These are phyloP conservation scores for Pichia manshurica DNA, from an alignment of 805 yeast species.

Conservation along the genomic window DNA sequence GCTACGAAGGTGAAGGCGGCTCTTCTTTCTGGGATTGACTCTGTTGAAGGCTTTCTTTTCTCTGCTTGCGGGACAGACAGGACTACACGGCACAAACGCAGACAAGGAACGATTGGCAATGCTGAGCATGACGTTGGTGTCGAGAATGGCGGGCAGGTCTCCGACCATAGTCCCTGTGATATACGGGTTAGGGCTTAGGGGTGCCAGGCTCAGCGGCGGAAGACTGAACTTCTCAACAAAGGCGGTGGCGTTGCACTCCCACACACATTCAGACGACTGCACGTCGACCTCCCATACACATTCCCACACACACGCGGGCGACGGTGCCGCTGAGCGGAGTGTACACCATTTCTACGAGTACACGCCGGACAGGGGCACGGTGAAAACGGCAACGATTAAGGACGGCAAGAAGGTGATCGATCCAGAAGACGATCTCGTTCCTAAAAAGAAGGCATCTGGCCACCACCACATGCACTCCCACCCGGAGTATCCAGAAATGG, in stretches of 20 bases:
- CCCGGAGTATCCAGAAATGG: constrained; percentile 25
- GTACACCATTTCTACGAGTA: constrained; percentile 19
- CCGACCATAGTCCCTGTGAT: no score
- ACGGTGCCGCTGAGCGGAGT: constrained; percentile 1
- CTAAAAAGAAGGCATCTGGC: constrained; percentile 9
- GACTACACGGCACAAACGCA: no score
- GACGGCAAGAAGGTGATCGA: constrained; percentile 10
- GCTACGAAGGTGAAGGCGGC: no score
- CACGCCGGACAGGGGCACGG: constrained; percentile 6
- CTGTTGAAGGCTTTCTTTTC: no score
- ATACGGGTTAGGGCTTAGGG: background rate
- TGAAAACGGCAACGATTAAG: constrained; percentile 9
- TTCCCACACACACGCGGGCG: constrained; percentile 9
- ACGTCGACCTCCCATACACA: constrained; percentile 1
- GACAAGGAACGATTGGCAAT: no score
- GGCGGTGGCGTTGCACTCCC: constrained; percentile 5
- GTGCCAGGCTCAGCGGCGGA: no score
- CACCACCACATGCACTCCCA: constrained; percentile 30
- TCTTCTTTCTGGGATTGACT: no score
- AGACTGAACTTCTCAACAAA: background rate
- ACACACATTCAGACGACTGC: constrained; percentile 3
- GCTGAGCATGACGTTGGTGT: constrained; percentile 2
- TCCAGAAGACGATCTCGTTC: constrained; percentile 2
- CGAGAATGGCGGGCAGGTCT: background rate
- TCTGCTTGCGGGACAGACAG: no score